Evolutionary conservation across 2,329 filamentous ascomycete genomes (phyloP), one percentile per base, ranked within the genome.

Genomic region (Fusarium anthophilum): DNA sequence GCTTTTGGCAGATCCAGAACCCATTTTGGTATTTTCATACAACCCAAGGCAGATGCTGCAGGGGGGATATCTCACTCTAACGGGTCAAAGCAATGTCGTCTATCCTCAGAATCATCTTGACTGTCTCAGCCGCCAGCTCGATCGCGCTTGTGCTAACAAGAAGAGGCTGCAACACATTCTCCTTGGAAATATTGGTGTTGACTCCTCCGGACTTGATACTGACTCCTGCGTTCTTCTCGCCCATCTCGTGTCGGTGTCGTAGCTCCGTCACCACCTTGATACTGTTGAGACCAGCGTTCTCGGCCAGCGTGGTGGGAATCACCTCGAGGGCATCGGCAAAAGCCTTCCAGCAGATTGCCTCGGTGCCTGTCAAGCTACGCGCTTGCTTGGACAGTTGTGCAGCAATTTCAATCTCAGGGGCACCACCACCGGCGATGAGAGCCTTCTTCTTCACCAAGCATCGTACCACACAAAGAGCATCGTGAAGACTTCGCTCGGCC

Each of bases 361-460:
- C 96, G 10, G 96, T 98, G 69, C 97, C 97, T 2, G 92, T 92
- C 69, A 98, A 88, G 78, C 92, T 91, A 76, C 95, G 93, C 14
- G 96, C 91, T 80, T 94, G 93, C 84, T 94, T 92, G 65, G 93
- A 91, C 39, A 99, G 90, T 80, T 94, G 90, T 62, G 96, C 93
- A 28, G 96, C 94, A 78, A 99, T 96, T 85, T 98, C 95, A 79
- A 98, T 97, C 84, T 99, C 96, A 32, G 96, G 94, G 5, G 96
- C 96, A 81, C 96, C 96, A 80, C 96, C 96, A 83, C 96, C 96
- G 20, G 97, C 96, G 79, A 99, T 97, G 65, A 99, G 90, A n/a
- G 96, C 96, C 86, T 97, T 97, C 91, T 98, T 99, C 91, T 99
- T 99, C 77, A 99, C 96, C 70, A 99, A 86, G 82, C 96, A 99